Evolutionary conservation across 1,139 yeast genomes (phyloP), one percentile per base, ranked within the genome.

Genomic region (Pichia sp.): DNA sequence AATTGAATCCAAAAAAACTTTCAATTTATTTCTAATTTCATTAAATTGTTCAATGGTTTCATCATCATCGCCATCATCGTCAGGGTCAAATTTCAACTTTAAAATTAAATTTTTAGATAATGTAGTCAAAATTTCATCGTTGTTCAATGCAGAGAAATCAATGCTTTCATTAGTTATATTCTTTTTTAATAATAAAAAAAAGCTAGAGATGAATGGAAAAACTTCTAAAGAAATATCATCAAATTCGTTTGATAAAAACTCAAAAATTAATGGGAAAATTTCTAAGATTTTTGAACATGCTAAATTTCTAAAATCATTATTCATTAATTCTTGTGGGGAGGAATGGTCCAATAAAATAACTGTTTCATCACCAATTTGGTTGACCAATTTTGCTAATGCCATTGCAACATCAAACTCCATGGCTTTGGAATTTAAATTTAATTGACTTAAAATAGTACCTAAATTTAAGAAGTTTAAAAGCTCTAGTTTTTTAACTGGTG

Each of bases 191-290:
- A 82, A 74, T 18, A 86, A 70, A 52, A 92, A 70, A 61, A 83
- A 89, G 49, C 81, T 86, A 44, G 86, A 80, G 46, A 92, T 71
- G 58, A 88, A 86, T 6, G 94, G 84, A 61, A 90, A 85, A 3
- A 88, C 85, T 62, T 86, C 95, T 45, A 76, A 75, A 1, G 95
- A 80, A 10, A 92, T 85, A 55, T 94, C 97, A 64, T 92, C 97
- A 62, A 84, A 90, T 54, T 86, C 95, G 59, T 86, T 86, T 39
- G 79, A 72, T 59, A 92, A 74, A 55, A 85, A 87, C 50, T 75
- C 76, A 50, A 90, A 73, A 10, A 86, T 72, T 34, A 81, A 72
- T 27, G 97, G 97, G 73, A 90, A 79, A 38, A 87, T 72, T 44
- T 72, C 75, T n/a, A 81, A 64, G 32, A 88, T 60, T 66, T 58